These are phyloP conservation scores for Cadophora sp. DNA, from an alignment of 2,329 filamentous ascomycete species.

Conservation along the genomic window DNA sequence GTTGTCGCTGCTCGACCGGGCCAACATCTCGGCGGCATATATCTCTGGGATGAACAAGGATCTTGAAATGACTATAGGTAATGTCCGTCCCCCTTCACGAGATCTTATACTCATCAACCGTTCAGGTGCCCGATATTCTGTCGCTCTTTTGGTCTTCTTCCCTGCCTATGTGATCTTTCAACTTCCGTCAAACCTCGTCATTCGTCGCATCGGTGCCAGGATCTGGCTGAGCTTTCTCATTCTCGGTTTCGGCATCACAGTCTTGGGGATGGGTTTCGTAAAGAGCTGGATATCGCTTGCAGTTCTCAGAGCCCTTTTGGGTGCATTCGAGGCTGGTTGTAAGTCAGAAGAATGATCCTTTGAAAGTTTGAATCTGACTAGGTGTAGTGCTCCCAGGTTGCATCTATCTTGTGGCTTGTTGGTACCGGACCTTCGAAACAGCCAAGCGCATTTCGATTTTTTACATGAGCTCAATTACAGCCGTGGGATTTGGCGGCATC, in stretches of 20 bases:
- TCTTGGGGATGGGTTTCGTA: constrained; percentile 2
- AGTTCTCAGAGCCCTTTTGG: not conserved
- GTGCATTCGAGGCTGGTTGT: constrained; percentile 10
- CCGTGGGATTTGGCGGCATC: not conserved
- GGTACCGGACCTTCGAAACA: constrained; percentile 7
- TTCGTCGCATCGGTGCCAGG: constrained; percentile 1
- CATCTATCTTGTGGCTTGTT: constrained; percentile 7
- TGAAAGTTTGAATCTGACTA: not conserved
- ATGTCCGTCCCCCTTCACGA: too few relatives aligned
- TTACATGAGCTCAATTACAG: constrained; percentile 4
- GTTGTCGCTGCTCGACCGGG: constrained; percentile 7
- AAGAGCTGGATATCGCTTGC: not conserved
- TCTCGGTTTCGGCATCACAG: not conserved
- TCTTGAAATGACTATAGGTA: constrained; percentile 5
- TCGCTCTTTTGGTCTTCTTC: constrained; percentile 15
- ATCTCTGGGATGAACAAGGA: constrained; percentile 13
- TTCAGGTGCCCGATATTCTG: constrained; percentile 1
- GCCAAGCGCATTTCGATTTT: not conserved
- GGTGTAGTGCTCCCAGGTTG: constrained; percentile 1
- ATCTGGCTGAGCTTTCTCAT: constrained; percentile 3
- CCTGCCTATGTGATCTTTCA: constrained; percentile 8
- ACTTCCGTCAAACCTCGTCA: constrained; percentile 4
- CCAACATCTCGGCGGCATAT: constrained; percentile 7
- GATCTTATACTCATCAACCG: not conserved
- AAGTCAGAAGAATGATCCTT: not conserved